These are phyloP conservation scores for Cyclocybe cylindracea DNA, from an alignment of 768 basidiomycete species.

Conservation along the genomic window DNA sequence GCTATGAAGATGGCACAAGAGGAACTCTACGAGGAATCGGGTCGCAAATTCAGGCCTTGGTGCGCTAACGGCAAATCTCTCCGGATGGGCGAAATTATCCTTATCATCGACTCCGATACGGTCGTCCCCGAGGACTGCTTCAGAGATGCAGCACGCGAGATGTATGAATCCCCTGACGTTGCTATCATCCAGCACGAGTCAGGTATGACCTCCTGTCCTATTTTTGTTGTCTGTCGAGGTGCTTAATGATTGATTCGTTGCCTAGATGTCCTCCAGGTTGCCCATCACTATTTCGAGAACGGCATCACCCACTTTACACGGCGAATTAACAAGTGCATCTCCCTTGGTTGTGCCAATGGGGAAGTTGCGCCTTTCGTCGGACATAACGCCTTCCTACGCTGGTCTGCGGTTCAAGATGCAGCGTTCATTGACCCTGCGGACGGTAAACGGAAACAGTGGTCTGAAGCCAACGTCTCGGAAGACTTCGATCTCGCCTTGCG, in stretches of 20 bases:
- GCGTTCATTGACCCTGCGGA: constrained; percentile 68
- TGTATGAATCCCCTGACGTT: constrained; percentile 74
- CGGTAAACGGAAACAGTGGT: constrained; percentile 69
- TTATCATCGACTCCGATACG: constrained; percentile 82
- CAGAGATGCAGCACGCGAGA: constrained; percentile 85
- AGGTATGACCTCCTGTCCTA: constrained; percentile 34
- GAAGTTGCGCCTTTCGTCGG: constrained; percentile 85
- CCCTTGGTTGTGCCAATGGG: constrained; percentile 76
- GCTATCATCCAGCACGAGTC: constrained; percentile 91
- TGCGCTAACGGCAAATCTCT: constrained; percentile 73
- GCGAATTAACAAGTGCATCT: constrained; percentile 83
- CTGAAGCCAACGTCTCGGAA: constrained; percentile 76
- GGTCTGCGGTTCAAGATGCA: constrained; percentile 87
- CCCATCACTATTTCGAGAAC: constrained; percentile 87
- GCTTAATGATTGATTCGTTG: neutral
- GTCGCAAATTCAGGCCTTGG: constrained; percentile 62
- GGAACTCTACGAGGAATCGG: constrained; percentile 65
- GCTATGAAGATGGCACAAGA: constrained; percentile 76
- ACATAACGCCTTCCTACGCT: constrained; percentile 86
- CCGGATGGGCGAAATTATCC: constrained; percentile 75
- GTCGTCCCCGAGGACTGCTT: constrained; percentile 82
- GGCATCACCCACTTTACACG: constrained; percentile 88
- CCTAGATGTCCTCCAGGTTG: constrained; percentile 81
- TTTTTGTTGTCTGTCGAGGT: neutral
- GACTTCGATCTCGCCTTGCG: constrained; percentile 80